phyloP scores from a whole-genome alignment of 306 rosid species.

The Malus domestica region ASM211411v1 NC_041794.1:29395001-29395500 shows the following conservation, averaged over 20 bases:
- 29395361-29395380: constrained; percentile 70
- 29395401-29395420: constrained; percentile 10
- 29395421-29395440: constrained; percentile 5
- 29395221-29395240: neutral
- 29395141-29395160: neutral
- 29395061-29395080: constrained; percentile 4
- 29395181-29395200: neutral
- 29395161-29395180: neutral
- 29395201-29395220: neutral
- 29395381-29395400: constrained; percentile 62
- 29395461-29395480: neutral
- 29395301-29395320: constrained; percentile 67
- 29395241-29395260: constrained; percentile 19
- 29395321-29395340: constrained; percentile 88
- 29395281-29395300: constrained; percentile 39
- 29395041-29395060: no score
- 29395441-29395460: neutral
- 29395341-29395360: constrained; percentile 78
- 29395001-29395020: no score
- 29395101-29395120: neutral
- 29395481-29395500: neutral
- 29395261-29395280: neutral
- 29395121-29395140: neutral
- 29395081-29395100: neutral
- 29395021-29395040: no score